Conservation (phyloP, 192 early-diverging fungal genomes). For the Coemansia sp. region DNA sequence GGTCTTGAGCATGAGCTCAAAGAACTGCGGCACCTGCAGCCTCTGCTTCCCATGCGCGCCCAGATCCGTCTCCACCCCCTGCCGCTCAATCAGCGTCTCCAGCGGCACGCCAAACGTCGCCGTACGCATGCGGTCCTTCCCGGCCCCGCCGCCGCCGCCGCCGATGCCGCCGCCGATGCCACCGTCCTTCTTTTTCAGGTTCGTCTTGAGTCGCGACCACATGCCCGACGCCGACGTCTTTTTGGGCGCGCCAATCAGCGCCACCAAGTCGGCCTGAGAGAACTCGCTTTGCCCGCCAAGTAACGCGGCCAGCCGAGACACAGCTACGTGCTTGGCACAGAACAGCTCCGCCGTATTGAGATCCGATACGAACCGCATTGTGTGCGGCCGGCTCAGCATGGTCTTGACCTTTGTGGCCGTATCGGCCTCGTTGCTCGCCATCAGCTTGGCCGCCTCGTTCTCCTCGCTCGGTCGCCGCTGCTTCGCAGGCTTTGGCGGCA, state of each 20-base stretch:
- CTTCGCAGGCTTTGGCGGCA: constrained; percentile 29
- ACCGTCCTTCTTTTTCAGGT: constrained; percentile 58
- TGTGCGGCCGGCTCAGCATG: constrained; percentile 53
- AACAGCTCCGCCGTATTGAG: constrained; percentile 75
- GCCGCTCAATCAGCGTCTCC: constrained; percentile 77
- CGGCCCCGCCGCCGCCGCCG: constrained; percentile 7
- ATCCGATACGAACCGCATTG: constrained; percentile 51
- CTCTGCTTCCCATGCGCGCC: constrained; percentile 61
- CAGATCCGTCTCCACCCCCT: constrained; percentile 78
- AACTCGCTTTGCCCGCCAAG: constrained; percentile 64
- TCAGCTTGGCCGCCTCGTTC: constrained; percentile 9
- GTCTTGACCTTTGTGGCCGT: constrained; percentile 39
- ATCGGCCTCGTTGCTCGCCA: constrained; percentile 23
- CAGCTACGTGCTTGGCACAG: constrained; percentile 82
- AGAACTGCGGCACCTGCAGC: constrained; percentile 78
- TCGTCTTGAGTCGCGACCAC: constrained; percentile 73
- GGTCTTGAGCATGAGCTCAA: constrained; percentile 75
- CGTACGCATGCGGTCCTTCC: constrained; percentile 55
- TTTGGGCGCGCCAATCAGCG: constrained; percentile 75
- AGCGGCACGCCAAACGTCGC: constrained; percentile 92
- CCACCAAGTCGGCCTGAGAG: constrained; percentile 70
- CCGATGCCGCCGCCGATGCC: constrained; percentile 12
- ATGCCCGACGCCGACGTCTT: constrained; percentile 56
- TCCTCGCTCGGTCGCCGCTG: constrained; percentile 44
- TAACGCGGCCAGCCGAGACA: constrained; percentile 67